Percentiles rank a stretch among this genome's conserved stretches.
Evolutionary conservation across 352 stramenopile species (phyloP).

Genomic region (Phytophthora cryptogea): DNA sequence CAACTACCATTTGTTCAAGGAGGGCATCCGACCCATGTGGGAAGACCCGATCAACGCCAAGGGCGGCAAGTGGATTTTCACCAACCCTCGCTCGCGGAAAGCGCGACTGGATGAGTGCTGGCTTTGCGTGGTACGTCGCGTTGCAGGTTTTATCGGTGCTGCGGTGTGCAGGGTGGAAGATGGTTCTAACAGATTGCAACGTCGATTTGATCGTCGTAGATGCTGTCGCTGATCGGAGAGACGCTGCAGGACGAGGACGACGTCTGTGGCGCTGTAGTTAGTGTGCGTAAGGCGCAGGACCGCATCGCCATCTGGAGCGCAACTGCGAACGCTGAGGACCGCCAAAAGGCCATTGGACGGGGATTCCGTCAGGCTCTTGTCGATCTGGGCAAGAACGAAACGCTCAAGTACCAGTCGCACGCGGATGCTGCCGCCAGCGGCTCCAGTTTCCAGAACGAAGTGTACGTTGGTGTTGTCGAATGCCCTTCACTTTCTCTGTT

Average conservation of each 20-base stretch:
- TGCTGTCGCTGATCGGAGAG: constrained; percentile 96
- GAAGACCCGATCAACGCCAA: constrained; percentile 95
- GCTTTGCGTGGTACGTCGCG: constrained; percentile 90
- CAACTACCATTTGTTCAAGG: constrained; percentile 98
- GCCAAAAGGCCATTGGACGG: constrained; percentile 80
- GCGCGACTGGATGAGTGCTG: constrained; percentile 95
- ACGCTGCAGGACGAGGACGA: constrained; percentile 94
- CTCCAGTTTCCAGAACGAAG: constrained; percentile 92
- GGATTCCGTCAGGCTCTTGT: constrained; percentile 81
- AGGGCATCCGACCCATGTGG: constrained; percentile 97
- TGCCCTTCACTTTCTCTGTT: constrained; percentile 2
- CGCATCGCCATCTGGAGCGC: constrained; percentile 95
- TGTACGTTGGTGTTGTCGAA: constrained; percentile 51
- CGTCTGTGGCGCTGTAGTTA: constrained; percentile 96
- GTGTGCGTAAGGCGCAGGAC: constrained; percentile 94
- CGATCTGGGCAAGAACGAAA: constrained; percentile 88
- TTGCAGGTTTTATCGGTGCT: background rate
- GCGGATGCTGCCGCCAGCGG: constrained; percentile 84
- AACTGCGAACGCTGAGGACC: constrained; percentile 73
- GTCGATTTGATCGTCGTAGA: constrained; percentile 42
- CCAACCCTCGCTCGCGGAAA: constrained; percentile 93
- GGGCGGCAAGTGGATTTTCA: constrained; percentile 98
- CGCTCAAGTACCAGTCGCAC: constrained; percentile 90
- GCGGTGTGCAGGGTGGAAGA: background rate
- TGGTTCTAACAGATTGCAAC: constrained; percentile 6